Base-by-base conservation (phyloP, 805 yeast genomes). In the Candida insectalens region DNA sequence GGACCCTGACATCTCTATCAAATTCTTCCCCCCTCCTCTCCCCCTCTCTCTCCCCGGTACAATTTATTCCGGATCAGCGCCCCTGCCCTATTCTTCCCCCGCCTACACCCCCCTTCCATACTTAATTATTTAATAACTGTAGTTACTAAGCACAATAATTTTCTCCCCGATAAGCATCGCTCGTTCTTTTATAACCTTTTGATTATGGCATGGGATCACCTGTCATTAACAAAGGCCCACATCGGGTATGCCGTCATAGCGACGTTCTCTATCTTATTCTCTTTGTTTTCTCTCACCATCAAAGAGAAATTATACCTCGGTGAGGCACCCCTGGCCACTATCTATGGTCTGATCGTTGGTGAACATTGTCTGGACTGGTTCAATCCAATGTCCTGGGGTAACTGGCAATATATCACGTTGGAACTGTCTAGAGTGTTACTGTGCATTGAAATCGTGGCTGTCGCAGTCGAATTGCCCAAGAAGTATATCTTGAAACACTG, bases 391-490 rank as follows among this genome's bases (percentile, higher is more conserved):
- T 52, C 65, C 4, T 74, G 80, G 79, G 77, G 77, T 2, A 68
- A 74, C 37, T 54, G 68, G 23, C 69, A 67, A 33, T 61, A 60
- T 33, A 62, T 77, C 31, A 74, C 83, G 1, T 53, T 71, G 42
- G 79, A 75, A 40, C 61, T 77, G 22, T 64, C 79, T 39, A 59
- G 85, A 28, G 68, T 80, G 3, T 78, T 79, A 10, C 60, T 79
- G 40, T 76, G 81, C 43, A 71, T 80, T 39, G 87, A 80, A 60
- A 74, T 79, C 31, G 77, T 76, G 36, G 75, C 83, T 2, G 82
- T 77, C 25, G 79, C 84, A 3, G 83, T 77, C 22, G 84, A 79
- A 53, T 62, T 79, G 38, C 88, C 88, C 6, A 67, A 75, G 31
- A 74, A 74, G 44, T 79, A 79, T 45, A 65, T 78, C 60, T 60